phyloP scores from a whole-genome alignment of 768 basidiomycete species.

The Suillus hirtellus region DNA sequence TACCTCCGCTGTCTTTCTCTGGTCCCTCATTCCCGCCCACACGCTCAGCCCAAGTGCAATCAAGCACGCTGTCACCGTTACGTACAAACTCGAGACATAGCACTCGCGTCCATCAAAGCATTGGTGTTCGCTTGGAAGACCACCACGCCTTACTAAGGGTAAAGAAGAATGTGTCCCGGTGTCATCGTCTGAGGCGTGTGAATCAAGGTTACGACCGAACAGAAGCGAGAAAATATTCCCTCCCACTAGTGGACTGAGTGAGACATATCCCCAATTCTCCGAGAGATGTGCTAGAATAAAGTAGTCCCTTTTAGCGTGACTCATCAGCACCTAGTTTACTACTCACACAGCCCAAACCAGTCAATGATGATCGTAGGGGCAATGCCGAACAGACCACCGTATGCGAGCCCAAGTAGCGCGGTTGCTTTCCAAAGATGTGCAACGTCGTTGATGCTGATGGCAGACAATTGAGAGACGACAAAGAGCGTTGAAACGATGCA shows the following conservation, averaged over 20 bases:
- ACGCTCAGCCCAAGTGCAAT: slow-evolving; percentile 37
- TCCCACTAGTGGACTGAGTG: slow-evolving; percentile 71
- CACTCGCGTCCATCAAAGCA: slow-evolving; percentile 61
- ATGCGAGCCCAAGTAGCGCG: slow-evolving; percentile 44
- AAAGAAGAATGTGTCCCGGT: not conserved
- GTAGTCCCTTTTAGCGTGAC: not conserved
- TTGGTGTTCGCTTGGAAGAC: slow-evolving; percentile 37
- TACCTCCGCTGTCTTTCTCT: slow-evolving; percentile 31
- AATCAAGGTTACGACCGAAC: slow-evolving; percentile 81
- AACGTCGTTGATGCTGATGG: slow-evolving; percentile 56
- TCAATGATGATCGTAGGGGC: slow-evolving; percentile 79
- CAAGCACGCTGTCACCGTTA: slow-evolving; percentile 42
- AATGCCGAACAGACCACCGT: slow-evolving; percentile 74
- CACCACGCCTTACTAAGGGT: slow-evolving; percentile 13
- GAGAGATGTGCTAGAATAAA: slow-evolving; percentile 60
- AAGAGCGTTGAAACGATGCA: slow-evolving; percentile 65
- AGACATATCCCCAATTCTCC: slow-evolving; percentile 85
- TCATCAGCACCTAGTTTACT: not conserved
- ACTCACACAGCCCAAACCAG: slow-evolving; percentile 86
- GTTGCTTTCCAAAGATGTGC: slow-evolving; percentile 59
- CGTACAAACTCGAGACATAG: slow-evolving; percentile 56
- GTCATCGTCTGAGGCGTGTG: slow-evolving; percentile 45
- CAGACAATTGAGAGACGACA: slow-evolving; percentile 69
- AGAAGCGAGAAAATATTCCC: slow-evolving; percentile 84
- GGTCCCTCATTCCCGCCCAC: slow-evolving; percentile 40